phyloP scores from a whole-genome alignment of 306 rosid species.

The Sindora glabra region DNA sequence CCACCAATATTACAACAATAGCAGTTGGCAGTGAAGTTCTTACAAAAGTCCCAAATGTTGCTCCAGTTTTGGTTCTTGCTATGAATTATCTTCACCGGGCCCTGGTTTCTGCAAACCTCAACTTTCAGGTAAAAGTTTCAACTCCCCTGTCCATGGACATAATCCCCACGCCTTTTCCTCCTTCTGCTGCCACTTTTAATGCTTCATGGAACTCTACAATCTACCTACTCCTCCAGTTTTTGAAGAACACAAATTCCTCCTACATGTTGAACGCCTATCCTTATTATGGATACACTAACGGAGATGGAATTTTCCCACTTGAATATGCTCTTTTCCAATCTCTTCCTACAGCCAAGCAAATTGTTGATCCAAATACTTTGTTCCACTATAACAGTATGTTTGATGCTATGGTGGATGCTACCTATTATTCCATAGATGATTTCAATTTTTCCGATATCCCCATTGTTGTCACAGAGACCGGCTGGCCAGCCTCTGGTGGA shows the following conservation, averaged over 20 bases:
- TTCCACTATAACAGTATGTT: constrained; percentile 81
- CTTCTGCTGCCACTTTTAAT: constrained; percentile 72
- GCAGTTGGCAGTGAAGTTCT: constrained; percentile 92
- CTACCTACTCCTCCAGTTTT: constrained; percentile 62
- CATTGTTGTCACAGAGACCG: constrained; percentile 72
- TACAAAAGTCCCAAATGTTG: constrained; percentile 56
- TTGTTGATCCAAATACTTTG: constrained; percentile 87
- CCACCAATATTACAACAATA: constrained; percentile 76
- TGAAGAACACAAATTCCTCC: constrained; percentile 65
- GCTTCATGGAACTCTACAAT: constrained; percentile 69
- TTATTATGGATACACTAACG: constrained; percentile 58
- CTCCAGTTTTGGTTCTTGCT: constrained; percentile 71
- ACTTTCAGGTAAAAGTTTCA: constrained; percentile 66
- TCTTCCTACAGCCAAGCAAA: constrained; percentile 82
- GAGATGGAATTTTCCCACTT: constrained; percentile 77
- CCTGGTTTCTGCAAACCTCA: constrained; percentile 70
- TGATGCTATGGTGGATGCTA: constrained; percentile 93
- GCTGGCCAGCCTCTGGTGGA: constrained; percentile 87
- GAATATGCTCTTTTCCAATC: constrained; percentile 79
- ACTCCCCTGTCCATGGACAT: constrained; percentile 79
- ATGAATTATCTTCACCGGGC: constrained; percentile 76
- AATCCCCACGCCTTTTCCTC: constrained; percentile 78
- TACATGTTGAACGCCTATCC: constrained; percentile 78
- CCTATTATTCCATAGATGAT: constrained; percentile 67
- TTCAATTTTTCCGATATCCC: constrained; percentile 65